These are phyloP conservation scores for Sequoia sempervirens DNA, from an alignment of 75 land plant genomes.

Conservation along the genomic window DNA sequence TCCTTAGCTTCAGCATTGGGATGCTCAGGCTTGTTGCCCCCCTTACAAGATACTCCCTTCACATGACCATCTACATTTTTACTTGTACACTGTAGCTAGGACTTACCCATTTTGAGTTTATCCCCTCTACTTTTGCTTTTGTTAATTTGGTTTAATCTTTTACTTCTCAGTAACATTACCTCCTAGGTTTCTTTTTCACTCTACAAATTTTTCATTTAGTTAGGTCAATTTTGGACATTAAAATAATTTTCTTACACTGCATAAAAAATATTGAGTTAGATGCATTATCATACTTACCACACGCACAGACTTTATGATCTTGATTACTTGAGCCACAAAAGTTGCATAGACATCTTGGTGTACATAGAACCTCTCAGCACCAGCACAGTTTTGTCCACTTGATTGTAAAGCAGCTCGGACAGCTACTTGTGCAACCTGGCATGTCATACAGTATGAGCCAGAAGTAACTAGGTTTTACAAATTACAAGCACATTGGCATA, in stretches of 20 bases:
- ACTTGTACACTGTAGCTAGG: too few species aligned
- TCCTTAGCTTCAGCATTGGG: too few species aligned
- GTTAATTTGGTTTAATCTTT: not conserved
- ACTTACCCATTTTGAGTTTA: not conserved
- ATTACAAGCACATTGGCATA: not conserved
- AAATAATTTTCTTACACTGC: not conserved
- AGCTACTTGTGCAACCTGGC: slow-evolving; percentile 85
- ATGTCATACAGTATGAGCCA: not conserved
- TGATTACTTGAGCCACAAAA: slow-evolving; percentile 65
- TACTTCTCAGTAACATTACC: not conserved
- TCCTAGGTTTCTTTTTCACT: not conserved
- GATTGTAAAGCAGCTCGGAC: slow-evolving; percentile 80
- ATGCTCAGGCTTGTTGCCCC: too few species aligned
- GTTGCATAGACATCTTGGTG: slow-evolving; percentile 56
- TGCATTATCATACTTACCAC: slow-evolving; percentile 55
- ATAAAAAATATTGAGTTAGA: not conserved
- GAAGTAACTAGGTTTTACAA: not conserved
- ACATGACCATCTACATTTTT: too few species aligned
- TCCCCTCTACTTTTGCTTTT: not conserved
- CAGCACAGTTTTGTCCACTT: slow-evolving; percentile 96
- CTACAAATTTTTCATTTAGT: too few species aligned
- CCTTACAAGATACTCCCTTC: too few species aligned
- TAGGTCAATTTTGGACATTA: not conserved
- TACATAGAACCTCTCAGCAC: slow-evolving; percentile 95
- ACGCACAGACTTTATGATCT: slow-evolving; percentile 71